Conservation (phyloP, 2,329 filamentous ascomycete species). For the Claviceps arundinis region DNA sequence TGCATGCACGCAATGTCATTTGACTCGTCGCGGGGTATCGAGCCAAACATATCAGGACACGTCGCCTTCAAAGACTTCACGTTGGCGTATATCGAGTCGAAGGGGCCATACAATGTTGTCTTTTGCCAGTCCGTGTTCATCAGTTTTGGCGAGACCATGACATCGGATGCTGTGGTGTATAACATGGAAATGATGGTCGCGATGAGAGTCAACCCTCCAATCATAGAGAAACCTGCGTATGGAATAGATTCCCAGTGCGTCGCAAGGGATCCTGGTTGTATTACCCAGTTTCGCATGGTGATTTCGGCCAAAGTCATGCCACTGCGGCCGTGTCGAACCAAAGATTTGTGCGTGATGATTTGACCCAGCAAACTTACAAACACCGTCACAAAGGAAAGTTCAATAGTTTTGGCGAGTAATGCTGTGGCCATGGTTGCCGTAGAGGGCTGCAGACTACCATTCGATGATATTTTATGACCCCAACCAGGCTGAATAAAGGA, state of each 20-base stretch:
- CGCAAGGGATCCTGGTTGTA: conserved; percentile 58
- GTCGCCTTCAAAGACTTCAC: conserved; percentile 35
- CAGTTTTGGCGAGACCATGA: conserved; percentile 61
- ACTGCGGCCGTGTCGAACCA: conserved; percentile 45
- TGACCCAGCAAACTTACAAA: conserved; percentile 66
- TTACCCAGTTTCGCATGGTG: conserved; percentile 64
- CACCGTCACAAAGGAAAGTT: conserved; percentile 64
- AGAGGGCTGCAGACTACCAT: conserved; percentile 41
- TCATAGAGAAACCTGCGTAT: conserved; percentile 47
- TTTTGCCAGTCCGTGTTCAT: conserved; percentile 40
- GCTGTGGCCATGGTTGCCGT: conserved; percentile 57
- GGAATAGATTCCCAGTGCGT: conserved; percentile 53
- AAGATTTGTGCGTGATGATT: conserved; percentile 55
- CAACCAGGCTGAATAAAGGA: conserved; percentile 51
- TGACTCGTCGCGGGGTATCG: conserved; percentile 24
- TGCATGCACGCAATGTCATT: conserved; percentile 46
- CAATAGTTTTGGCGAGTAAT: conserved; percentile 61
- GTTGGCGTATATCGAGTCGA: conserved; percentile 53
- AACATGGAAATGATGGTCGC: conserved; percentile 55
- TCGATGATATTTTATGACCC: conserved; percentile 40
- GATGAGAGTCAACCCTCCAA: conserved; percentile 48
- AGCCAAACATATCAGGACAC: conserved; percentile 49
- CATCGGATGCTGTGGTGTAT: conserved; percentile 65
- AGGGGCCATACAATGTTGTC: conserved; percentile 38
- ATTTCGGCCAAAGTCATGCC: conserved; percentile 66